Base-by-base conservation (phyloP, 805 yeast genomes). In the Lipomyces orientalis region DNA sequence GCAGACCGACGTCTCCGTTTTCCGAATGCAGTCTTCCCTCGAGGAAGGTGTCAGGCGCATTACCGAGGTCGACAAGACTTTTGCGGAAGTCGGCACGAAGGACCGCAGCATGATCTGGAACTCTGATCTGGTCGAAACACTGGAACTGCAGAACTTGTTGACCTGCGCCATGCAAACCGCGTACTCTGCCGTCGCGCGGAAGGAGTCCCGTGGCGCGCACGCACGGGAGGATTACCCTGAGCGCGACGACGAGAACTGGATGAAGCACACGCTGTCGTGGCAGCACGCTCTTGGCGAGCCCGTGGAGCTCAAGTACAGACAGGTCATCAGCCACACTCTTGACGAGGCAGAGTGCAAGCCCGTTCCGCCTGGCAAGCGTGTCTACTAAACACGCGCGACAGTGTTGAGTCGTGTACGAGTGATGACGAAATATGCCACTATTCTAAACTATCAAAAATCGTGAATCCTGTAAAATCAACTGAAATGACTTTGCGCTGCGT, bases 101-200 rank as follows among this genome's bases (percentile, higher is more conserved):
- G 99, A 94, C 81, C 88, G 97, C 83, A 92, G 97, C 16, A 92
- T 95, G 98, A 93, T 94, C 78, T 94, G 99, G 99, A 94, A 94
- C 86, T 89, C 97, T 61, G 99, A 94, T 80, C 84, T 94, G 78
- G 97, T 93, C 62, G 99, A 94, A 84, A 91, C 98, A 64, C 85
- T 95, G 75, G 99, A 94, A 82, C 85, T 94, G 79, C 97, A 93
- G 82, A 94, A 94, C 88, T 86, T 94, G 85, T 86, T 94, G 80
- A 93, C 98, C 61, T 92, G 98, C 85, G 98, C 98, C 70, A 88
- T 89, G 72, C 99, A 95, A 85, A 93, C 98, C 62, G 98, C 98
- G 43, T 83, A 83, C 73, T 87, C 97, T 71, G 99, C 99, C 62
- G 93, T 95, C 71, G 96, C 92, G 65, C 91, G 99, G 86, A 89